Evolutionary conservation across 2,329 filamentous ascomycete genomes (phyloP).

Genomic region (Aureobasidium sp.): DNA sequence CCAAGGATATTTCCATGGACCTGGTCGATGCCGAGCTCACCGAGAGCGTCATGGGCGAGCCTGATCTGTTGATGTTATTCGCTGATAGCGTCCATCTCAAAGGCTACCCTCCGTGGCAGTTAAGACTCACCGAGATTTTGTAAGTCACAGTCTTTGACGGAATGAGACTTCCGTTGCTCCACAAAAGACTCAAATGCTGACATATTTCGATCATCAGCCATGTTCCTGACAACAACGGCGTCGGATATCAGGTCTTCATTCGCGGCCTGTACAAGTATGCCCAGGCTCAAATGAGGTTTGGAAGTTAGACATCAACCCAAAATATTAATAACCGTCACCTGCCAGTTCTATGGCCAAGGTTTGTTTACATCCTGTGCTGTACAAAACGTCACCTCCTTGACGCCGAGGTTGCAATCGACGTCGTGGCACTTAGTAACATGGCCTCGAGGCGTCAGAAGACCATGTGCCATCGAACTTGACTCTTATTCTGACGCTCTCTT

Average conservation of each 20-base stretch:
- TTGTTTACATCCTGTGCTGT: not conserved
- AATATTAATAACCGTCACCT: slow-evolving; percentile 2
- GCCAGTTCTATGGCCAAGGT: not conserved
- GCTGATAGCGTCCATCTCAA: slow-evolving; percentile 74
- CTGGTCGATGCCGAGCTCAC: slow-evolving; percentile 83
- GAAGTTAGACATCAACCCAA: slow-evolving; percentile 40
- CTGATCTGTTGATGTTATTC: slow-evolving; percentile 84
- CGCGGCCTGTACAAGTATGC: slow-evolving; percentile 76
- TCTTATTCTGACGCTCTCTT: not conserved
- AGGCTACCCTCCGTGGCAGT: slow-evolving; percentile 94
- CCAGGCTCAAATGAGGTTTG: slow-evolving; percentile 81
- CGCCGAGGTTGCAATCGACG: not conserved
- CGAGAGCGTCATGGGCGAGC: slow-evolving; percentile 73
- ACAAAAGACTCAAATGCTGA: slow-evolving; percentile 1
- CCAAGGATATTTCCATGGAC: slow-evolving; percentile 75
- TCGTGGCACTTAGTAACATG: slow-evolving; percentile 2
- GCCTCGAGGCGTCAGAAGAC: not conserved
- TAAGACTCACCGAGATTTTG: slow-evolving; percentile 91
- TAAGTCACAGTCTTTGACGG: slow-evolving; percentile 34
- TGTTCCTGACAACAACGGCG: slow-evolving; percentile 65
- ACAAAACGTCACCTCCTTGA: slow-evolving; percentile 7
- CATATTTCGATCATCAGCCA: slow-evolving; percentile 26
- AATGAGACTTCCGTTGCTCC: slow-evolving; percentile 6
- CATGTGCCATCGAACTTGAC: not conserved
- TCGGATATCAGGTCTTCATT: slow-evolving; percentile 92